phyloP scores from a whole-genome alignment of 257 asterid species.

The Verbena officinalis region DNA sequence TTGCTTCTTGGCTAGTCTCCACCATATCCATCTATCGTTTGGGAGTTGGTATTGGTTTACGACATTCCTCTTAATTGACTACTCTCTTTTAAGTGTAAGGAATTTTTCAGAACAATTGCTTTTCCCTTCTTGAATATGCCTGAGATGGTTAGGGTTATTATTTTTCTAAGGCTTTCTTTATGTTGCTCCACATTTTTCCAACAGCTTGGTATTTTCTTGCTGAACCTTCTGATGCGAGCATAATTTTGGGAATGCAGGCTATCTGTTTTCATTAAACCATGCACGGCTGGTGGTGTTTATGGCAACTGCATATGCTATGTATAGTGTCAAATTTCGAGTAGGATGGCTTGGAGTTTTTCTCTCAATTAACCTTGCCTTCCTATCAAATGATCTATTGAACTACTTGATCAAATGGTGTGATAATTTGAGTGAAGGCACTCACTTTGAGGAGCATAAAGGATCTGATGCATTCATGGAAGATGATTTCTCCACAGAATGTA shows the following conservation, averaged over 20 bases:
- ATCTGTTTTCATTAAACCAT: constrained; percentile 87
- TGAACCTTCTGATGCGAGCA: constrained; percentile 34
- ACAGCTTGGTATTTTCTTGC: constrained; percentile 24
- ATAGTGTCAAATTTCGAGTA: constrained; percentile 75
- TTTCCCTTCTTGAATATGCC: constrained; percentile 2
- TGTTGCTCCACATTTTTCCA: constrained; percentile 6
- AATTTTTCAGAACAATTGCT: constrained; percentile 1
- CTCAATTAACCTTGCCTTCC: constrained; percentile 84
- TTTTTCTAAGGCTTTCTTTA: background rate
- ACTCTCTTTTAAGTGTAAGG: background rate
- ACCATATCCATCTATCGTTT: constrained; percentile 13
- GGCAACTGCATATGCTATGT: constrained; percentile 84
- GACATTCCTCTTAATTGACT: constrained; percentile 13
- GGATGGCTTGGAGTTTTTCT: constrained; percentile 94
- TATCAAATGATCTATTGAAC: constrained; percentile 74
- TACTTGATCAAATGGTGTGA: constrained; percentile 90
- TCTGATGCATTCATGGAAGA: constrained; percentile 66
- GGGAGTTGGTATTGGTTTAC: constrained; percentile 2
- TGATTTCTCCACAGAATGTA: constrained; percentile 61
- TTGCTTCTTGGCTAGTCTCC: constrained; percentile 11
- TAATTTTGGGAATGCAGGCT: constrained; percentile 62
- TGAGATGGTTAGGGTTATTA: background rate
- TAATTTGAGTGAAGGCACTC: constrained; percentile 73
- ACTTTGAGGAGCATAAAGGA: constrained; percentile 66
- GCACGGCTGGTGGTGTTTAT: constrained; percentile 90